These are phyloP conservation scores for Aleurites moluccanus DNA, from an alignment of 441 rosid genomes.

Conservation along the genomic window DNA sequence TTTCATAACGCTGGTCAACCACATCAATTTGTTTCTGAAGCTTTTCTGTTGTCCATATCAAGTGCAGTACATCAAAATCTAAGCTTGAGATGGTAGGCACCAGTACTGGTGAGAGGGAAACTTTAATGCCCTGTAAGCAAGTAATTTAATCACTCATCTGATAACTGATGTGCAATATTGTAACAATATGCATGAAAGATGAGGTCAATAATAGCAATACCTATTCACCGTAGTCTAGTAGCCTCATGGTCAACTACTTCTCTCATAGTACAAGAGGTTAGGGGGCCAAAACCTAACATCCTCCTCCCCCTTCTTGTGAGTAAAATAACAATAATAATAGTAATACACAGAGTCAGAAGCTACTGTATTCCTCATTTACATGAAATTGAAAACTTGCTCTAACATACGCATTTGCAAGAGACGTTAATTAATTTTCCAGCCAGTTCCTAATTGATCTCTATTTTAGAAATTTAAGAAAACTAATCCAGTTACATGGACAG, in stretches of 20 bases:
- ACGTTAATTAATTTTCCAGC: neutral
- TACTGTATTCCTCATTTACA: neutral
- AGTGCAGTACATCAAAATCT: slow-evolving; percentile 69
- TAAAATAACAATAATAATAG: too few relatives aligned
- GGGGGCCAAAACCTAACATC: too few relatives aligned
- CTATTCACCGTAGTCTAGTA: neutral
- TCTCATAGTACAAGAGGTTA: too few relatives aligned
- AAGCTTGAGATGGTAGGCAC: slow-evolving; percentile 54
- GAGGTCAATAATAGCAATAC: neutral
- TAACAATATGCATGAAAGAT: neutral
- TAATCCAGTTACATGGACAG: neutral
- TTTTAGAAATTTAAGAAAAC: neutral
- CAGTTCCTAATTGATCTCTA: neutral
- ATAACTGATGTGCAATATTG: neutral
- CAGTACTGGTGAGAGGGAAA: slow-evolving; percentile 55
- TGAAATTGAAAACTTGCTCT: neutral
- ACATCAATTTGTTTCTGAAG: slow-evolving; percentile 73
- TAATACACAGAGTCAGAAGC: neutral
- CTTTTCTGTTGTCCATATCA: slow-evolving; percentile 75
- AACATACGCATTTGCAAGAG: neutral
- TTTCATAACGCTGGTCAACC: slow-evolving; percentile 62
- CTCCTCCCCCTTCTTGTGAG: too few relatives aligned
- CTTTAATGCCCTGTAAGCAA: slow-evolving; percentile 70
- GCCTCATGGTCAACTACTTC: neutral
- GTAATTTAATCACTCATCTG: slow-evolving; percentile 9